Percentiles rank a stretch among this genome's conserved stretches.
These are phyloP conservation scores for Cyberlindnera misumaiensis DNA, from an alignment of 805 yeast species.

Conservation along the genomic window DNA sequence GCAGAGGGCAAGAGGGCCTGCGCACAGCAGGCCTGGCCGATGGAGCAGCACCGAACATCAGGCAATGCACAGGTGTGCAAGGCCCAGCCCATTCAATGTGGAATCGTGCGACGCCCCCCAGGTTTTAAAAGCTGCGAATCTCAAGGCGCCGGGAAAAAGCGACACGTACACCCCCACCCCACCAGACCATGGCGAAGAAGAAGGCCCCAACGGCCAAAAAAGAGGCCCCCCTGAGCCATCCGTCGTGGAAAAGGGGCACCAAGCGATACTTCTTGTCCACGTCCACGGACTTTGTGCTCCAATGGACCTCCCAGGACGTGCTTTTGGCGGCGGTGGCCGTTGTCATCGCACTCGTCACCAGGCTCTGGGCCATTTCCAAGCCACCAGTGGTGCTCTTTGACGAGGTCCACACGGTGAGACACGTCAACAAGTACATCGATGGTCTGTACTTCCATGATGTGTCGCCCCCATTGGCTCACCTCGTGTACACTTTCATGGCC, in stretches of 20 bases:
- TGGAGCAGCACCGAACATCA: too few species aligned
- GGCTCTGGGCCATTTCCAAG: slow-evolving; percentile 14
- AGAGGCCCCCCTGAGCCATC: background rate
- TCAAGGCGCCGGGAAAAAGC: too few species aligned
- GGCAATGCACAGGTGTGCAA: too few species aligned
- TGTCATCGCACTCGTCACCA: slow-evolving; percentile 15
- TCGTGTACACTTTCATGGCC: slow-evolving; percentile 51
- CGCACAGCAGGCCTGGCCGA: too few species aligned
- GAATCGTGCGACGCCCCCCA: too few species aligned
- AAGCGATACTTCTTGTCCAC: background rate
- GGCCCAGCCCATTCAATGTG: too few species aligned
- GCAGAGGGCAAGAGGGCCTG: too few species aligned
- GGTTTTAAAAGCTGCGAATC: too few species aligned
- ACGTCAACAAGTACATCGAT: slow-evolving; percentile 37
- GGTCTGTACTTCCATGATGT: slow-evolving; percentile 65
- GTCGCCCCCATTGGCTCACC: slow-evolving; percentile 65
- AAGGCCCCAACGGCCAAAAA: slow-evolving; percentile 3
- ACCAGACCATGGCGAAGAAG: slow-evolving; percentile 10
- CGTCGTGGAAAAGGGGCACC: background rate
- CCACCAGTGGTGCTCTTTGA: slow-evolving; percentile 37
- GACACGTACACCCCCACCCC: background rate
- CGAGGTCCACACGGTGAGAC: slow-evolving; percentile 38
- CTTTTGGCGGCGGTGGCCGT: slow-evolving; percentile 10
- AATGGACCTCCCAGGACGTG: background rate
- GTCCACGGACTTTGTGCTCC: background rate